These are phyloP conservation scores for Paramecium sexaurelia DNA, from an alignment of 73 alveolate genomes.

Conservation along the genomic window DNA sequence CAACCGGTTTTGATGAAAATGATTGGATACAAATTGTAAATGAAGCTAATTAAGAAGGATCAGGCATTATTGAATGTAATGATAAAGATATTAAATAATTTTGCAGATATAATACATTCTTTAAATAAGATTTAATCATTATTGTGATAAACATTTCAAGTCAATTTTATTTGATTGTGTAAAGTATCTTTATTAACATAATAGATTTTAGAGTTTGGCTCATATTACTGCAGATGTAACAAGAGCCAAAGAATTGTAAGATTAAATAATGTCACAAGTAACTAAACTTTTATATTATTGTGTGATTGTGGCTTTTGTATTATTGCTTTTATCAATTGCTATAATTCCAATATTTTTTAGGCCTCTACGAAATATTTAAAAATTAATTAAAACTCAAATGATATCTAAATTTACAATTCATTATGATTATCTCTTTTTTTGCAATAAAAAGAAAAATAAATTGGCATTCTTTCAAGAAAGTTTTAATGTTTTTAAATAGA, in stretches of 20 bases:
- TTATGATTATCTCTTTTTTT: neutral
- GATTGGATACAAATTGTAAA: neutral
- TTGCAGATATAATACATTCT: neutral
- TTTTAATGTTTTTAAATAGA: neutral
- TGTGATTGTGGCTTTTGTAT: neutral
- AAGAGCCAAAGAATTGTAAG: neutral
- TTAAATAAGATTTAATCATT: neutral
- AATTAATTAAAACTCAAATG: neutral
- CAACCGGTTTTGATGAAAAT: slow-evolving; percentile 3
- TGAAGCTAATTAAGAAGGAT: neutral
- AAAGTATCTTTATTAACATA: neutral
- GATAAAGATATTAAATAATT: neutral
- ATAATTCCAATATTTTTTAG: neutral
- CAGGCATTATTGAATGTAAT: neutral
- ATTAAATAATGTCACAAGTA: neutral
- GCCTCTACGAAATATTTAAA: neutral
- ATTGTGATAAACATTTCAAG: neutral
- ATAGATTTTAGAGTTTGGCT: neutral
- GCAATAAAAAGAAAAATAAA: neutral
- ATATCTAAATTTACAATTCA: neutral
- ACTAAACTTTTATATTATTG: neutral
- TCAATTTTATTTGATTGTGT: neutral
- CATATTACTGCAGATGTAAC: neutral
- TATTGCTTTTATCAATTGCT: neutral
- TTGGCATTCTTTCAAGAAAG: neutral